These are phyloP conservation scores for Diaporthe nobilis DNA, from an alignment of 2,329 filamentous ascomycete species.

Conservation along the genomic window DNA sequence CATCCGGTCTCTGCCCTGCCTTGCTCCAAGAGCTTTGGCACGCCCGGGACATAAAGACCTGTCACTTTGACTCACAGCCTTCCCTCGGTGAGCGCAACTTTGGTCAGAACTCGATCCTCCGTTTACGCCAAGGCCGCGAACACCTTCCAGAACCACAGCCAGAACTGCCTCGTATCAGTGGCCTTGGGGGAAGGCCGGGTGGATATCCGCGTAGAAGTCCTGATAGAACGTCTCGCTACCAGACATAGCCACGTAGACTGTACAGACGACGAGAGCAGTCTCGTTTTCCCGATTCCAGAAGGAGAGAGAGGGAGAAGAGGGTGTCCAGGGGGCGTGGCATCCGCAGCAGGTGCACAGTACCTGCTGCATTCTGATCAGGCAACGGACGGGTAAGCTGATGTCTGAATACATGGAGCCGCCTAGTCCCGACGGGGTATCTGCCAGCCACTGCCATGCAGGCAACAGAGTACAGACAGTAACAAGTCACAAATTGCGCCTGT, in stretches of 20 bases:
- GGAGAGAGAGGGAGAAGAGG: background rate
- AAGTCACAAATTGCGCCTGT: background rate
- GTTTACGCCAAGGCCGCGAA: background rate
- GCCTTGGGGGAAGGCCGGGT: background rate
- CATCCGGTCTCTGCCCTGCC: background rate
- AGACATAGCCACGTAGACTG: background rate
- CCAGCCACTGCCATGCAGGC: background rate
- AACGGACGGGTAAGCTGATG: background rate
- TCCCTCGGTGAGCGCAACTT: background rate
- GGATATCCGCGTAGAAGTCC: background rate
- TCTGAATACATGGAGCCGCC: background rate
- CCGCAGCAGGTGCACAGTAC: background rate
- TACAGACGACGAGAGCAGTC: background rate
- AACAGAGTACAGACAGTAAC: background rate
- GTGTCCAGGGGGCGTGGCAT: background rate
- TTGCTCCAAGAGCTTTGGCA: background rate
- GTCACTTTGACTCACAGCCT: background rate
- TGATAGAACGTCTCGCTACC: conserved; percentile 7
- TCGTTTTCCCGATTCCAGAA: background rate
- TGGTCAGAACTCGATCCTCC: background rate
- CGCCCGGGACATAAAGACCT: background rate
- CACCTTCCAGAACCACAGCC: background rate
- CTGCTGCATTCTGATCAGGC: background rate
- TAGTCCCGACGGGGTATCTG: background rate
- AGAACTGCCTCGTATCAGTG: background rate